A percentile compares a stretch with the other conserved stretches of the same genome.
phyloP scores from a whole-genome alignment of 2,329 filamentous ascomycete species.

The Lasiodiplodia theobromae region DNA sequence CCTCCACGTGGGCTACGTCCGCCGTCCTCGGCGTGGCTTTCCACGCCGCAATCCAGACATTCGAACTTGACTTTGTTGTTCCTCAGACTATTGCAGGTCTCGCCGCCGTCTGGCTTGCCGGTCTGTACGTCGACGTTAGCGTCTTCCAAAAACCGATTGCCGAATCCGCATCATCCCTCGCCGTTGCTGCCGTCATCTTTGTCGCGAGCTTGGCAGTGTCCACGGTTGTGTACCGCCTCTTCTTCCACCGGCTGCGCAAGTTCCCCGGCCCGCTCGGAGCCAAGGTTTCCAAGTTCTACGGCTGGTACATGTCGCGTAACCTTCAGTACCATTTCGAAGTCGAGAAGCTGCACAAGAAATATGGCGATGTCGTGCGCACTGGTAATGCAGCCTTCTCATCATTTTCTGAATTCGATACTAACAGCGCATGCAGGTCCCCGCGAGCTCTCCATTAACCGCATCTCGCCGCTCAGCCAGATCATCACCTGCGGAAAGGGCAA shows the following conservation, averaged over 20 bases:
- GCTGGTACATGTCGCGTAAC: constrained; percentile 32
- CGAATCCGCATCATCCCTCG: neutral
- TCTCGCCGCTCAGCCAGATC: constrained; percentile 1
- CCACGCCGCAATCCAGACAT: neutral
- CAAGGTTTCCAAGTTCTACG: constrained; percentile 42
- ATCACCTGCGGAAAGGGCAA: constrained; percentile 3
- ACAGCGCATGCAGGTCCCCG: constrained; percentile 9
- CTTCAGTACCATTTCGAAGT: constrained; percentile 19
- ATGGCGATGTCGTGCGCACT: constrained; percentile 17
- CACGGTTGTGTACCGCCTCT: constrained; percentile 39
- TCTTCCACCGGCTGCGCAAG: constrained; percentile 43
- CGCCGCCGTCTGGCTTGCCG: neutral
- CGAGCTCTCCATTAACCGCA: constrained; percentile 10
- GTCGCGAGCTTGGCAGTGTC: constrained; percentile 4
- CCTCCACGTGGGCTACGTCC: neutral
- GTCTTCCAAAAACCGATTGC: neutral
- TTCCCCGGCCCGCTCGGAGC: constrained; percentile 46
- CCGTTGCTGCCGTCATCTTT: constrained; percentile 15
- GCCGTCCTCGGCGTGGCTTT: constrained; percentile 4
- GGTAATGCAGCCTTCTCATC: neutral
- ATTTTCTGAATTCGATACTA: neutral
- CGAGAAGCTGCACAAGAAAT: constrained; percentile 6
- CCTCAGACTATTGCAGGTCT: constrained; percentile 1
- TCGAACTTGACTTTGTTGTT: neutral
- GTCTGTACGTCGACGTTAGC: constrained; percentile 2